phyloP scores from a whole-genome alignment of 2,329 filamentous ascomycete genomes.

The Westerdykella sp. region DNA sequence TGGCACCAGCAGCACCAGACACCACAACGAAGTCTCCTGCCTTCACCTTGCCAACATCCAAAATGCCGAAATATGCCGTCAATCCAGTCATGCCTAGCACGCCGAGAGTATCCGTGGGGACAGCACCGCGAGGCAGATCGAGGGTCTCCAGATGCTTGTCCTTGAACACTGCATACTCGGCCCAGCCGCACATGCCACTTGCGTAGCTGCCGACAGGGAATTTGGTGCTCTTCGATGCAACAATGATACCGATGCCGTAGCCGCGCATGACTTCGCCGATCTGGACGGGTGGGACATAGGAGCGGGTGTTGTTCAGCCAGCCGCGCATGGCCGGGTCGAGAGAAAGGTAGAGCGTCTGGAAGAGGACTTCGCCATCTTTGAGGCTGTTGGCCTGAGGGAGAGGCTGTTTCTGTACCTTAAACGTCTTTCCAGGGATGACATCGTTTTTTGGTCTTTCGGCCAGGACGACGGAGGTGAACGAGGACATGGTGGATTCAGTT shows the following conservation, averaged over 20 bases:
- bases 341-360: slow-evolving; percentile 56
- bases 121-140: slow-evolving; percentile 42
- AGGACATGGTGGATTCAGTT: too few relatives aligned
- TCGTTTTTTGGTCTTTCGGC: slow-evolving; percentile 56
- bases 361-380: slow-evolving; percentile 59
- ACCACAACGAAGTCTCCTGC: slow-evolving; percentile 70
- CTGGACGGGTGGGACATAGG: slow-evolving; percentile 63
- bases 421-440: slow-evolving; percentile 62
- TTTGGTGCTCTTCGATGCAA: slow-evolving; percentile 53
- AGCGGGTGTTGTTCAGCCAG: slow-evolving; percentile 55
- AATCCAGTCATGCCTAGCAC: slow-evolving; percentile 59
- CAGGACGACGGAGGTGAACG: slow-evolving; percentile 47
- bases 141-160: slow-evolving; percentile 47
- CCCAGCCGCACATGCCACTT: slow-evolving; percentile 54
- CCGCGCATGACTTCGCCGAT: slow-evolving; percentile 66
- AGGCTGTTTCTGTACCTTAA: slow-evolving; percentile 48
- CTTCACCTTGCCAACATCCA: slow-evolving; percentile 61
- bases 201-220: slow-evolving; percentile 56
- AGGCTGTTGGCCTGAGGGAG: slow-evolving; percentile 45
- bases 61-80: slow-evolving; percentile 71
- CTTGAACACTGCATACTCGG: slow-evolving; percentile 55
- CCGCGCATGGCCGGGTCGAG: slow-evolving; percentile 72
- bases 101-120: slow-evolving; percentile 50
- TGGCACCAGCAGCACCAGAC: slow-evolving; percentile 70
- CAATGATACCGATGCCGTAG: slow-evolving; percentile 52